Conservation (phyloP, 352 stramenopile species). For the Phytophthora ohioensis region DNA sequence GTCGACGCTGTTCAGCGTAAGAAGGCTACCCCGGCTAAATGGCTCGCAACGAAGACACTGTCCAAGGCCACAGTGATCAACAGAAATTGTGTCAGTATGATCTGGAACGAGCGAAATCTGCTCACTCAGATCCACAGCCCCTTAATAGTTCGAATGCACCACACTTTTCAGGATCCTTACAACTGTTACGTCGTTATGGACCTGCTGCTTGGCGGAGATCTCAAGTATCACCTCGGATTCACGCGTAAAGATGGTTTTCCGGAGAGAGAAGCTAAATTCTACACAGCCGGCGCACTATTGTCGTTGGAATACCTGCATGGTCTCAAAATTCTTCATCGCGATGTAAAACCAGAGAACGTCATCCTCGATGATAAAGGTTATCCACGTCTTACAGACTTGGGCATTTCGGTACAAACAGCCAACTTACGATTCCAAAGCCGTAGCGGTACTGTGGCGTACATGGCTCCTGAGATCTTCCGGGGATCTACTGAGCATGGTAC, state of each 20-base stretch:
- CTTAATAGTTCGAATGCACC: constrained; percentile 69
- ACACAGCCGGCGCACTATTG: constrained; percentile 63
- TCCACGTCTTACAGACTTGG: constrained; percentile 76
- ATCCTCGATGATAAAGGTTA: constrained; percentile 85
- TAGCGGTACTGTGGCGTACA: constrained; percentile 74
- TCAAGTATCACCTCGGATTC: constrained; percentile 72
- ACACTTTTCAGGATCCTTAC: constrained; percentile 69
- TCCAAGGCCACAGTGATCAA: constrained; percentile 66
- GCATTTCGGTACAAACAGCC: constrained; percentile 66
- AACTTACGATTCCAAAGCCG: constrained; percentile 56
- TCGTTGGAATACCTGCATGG: constrained; percentile 78
- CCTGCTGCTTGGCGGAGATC: constrained; percentile 72
- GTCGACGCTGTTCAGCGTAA: constrained; percentile 79
- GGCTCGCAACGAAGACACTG: constrained; percentile 81
- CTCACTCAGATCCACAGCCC: constrained; percentile 58
- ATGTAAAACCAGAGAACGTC: constrained; percentile 90
- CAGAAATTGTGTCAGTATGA: constrained; percentile 72
- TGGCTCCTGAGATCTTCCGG: constrained; percentile 77
- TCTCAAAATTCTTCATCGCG: constrained; percentile 75
- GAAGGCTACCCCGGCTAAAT: constrained; percentile 54
- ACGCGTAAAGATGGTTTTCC: constrained; percentile 64
- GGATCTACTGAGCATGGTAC: constrained; percentile 62
- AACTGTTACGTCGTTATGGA: constrained; percentile 88
- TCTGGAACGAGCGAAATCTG: constrained; percentile 83
- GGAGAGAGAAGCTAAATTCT: constrained; percentile 64